Base-by-base conservation (phyloP, 2,329 filamentous ascomycete species). In the Fusarium sp. region DNA sequence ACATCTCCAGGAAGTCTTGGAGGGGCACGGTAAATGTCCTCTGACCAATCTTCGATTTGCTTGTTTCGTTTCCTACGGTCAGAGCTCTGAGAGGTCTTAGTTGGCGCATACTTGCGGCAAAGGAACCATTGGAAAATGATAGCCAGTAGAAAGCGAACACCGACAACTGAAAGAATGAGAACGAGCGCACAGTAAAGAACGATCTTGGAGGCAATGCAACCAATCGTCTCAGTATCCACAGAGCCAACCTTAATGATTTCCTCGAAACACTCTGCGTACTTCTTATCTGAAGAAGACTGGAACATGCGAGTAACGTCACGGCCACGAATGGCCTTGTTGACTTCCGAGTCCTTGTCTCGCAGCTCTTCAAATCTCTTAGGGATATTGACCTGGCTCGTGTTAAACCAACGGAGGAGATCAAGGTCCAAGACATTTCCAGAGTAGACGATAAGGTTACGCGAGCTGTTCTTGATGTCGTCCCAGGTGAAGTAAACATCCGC, bases 21-120 rank as follows among this genome's bases (percentile, higher is more conserved):
- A 29, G 94, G 94, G 7, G 95, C 93, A 46, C 94, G 93, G 82
- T 99, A 98, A 76, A 99, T 99, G 79, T 99, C 96, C 73, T 98
- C 94, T 18, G 92, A 92, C 96, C 96, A 99, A 77, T 98, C 95
- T 81, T 99, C 96, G 73, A 99, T 99, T 83, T 98, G 94, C 75
- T 92, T 91, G 75, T 95, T 92, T 65, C 96, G 91, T 83, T 95
- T 92, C 80, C 95, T 94, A 73, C 91, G 90, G 80, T 96, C 90
- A 9, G 91, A 90, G 20, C 90, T 90, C 81, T 97, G 92, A 5
- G 94, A 95, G 1, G 95, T 97, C 82, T 94, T 97, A 52, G 88
- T 84, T 1, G 95, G 94, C 7, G 92, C 95, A 79, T 95, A 98
- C 71, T 91, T 92, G 75, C 92, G 91, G 80, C 93, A 93, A 73